These are phyloP conservation scores for Podila epigama DNA, from an alignment of 192 early-diverging fungal species.

Conservation along the genomic window DNA sequence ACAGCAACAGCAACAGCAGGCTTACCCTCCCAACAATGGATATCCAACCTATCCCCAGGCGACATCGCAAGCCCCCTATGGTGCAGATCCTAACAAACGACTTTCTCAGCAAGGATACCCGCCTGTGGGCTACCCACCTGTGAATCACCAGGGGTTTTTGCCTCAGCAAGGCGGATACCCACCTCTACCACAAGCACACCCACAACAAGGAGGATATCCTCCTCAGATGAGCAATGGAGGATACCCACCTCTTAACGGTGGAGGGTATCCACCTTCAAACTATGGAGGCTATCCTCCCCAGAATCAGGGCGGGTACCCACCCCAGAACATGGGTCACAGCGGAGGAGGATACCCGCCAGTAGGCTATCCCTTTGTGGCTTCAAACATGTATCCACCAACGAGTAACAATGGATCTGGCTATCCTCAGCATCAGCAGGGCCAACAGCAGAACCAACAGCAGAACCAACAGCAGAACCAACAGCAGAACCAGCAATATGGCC, in stretches of 20 bases:
- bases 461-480: not conserved
- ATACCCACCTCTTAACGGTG: slow-evolving; percentile 12
- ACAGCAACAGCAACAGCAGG: not conserved
- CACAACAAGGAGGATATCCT: slow-evolving; percentile 2
- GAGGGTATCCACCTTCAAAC: not conserved
- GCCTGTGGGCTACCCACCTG: slow-evolving; percentile 6
- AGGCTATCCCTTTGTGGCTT: slow-evolving; percentile 12
- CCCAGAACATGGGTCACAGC: too few species aligned
- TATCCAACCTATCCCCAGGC: slow-evolving; percentile 7
- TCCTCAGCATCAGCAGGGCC: not conserved
- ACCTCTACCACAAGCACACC: slow-evolving; percentile 12
- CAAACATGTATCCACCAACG: slow-evolving; percentile 28
- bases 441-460: slow-evolving; percentile 3
- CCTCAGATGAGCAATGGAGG: slow-evolving; percentile 1
- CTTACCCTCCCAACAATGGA: slow-evolving; percentile 4
- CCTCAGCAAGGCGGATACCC: slow-evolving; percentile 5
- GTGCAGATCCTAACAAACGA: not conserved
- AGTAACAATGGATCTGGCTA: slow-evolving; percentile 4
- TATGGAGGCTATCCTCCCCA: not conserved
- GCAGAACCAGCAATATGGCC: not conserved
- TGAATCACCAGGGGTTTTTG: too few species aligned
- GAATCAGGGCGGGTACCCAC: not conserved
- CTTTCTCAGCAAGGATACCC: slow-evolving; percentile 19
- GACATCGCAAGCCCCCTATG: not conserved
- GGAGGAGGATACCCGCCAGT: not conserved